Evolutionary conservation across 1,284 basidiomycete genomes (phyloP).

Genomic region (Exobasidium rhododendri): DNA sequence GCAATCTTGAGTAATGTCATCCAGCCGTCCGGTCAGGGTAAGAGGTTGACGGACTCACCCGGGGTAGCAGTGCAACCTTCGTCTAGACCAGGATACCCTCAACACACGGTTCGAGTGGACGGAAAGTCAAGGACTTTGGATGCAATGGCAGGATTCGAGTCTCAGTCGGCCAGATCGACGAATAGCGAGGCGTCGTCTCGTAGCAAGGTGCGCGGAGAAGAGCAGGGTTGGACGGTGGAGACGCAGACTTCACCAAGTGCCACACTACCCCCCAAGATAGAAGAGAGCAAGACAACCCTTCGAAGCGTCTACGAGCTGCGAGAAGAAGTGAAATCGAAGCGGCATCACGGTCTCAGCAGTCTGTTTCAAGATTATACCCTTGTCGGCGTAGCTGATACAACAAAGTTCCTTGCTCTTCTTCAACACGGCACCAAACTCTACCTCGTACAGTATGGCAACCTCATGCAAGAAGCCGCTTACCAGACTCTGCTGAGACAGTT

Average conservation of each 20-base stretch:
- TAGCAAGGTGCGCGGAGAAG: background rate
- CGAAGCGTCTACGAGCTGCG: slow-evolving; percentile 75
- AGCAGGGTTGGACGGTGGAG: background rate
- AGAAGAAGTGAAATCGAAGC: slow-evolving; percentile 62
- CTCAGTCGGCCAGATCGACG: background rate
- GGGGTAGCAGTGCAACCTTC: background rate
- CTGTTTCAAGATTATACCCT: slow-evolving; percentile 84
- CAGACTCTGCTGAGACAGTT: slow-evolving; percentile 90
- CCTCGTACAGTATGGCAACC: slow-evolving; percentile 12
- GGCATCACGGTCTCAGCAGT: slow-evolving; percentile 67
- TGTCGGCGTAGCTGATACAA: slow-evolving; percentile 83
- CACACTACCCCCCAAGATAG: slow-evolving; percentile 56
- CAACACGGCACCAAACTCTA: slow-evolving; percentile 87
- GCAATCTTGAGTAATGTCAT: slow-evolving; percentile 9
- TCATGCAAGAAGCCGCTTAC: slow-evolving; percentile 89
- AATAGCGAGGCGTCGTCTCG: background rate
- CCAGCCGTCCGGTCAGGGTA: background rate
- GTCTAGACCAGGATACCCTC: slow-evolving; percentile 59
- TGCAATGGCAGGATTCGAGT: slow-evolving; percentile 59
- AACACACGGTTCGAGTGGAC: slow-evolving; percentile 90
- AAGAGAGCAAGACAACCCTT: slow-evolving; percentile 74
- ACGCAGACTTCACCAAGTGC: slow-evolving; percentile 38
- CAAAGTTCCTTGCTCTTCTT: slow-evolving; percentile 72
- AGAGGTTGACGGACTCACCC: background rate
- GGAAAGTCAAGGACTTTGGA: slow-evolving; percentile 82